Conservation (phyloP, 768 basidiomycete species). For the Lactarius hatsudake region DNA sequence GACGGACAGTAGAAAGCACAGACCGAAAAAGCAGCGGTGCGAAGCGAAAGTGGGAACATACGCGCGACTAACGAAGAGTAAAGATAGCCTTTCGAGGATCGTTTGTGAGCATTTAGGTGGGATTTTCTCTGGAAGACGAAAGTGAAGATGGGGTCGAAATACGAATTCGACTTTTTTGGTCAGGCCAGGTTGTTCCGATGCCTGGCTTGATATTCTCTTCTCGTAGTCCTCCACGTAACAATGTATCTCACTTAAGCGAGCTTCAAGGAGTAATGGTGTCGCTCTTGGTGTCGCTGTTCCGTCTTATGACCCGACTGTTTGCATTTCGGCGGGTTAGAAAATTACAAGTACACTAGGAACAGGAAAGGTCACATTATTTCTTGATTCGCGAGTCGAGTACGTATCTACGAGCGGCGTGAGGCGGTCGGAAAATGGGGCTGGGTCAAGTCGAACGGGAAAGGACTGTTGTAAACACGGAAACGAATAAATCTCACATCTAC, state of each 20-base stretch:
- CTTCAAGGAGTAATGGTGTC: neutral
- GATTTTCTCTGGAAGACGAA: conserved; percentile 1
- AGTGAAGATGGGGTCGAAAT: neutral
- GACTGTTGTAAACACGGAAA: conserved; percentile 3
- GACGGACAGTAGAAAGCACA: neutral
- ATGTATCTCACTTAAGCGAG: neutral
- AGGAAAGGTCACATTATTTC: neutral
- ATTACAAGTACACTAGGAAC: neutral
- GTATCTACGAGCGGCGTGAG: neutral
- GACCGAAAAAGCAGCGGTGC: neutral
- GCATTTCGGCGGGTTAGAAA: neutral
- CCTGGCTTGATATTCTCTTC: conserved; percentile 1
- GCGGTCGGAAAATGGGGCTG: neutral
- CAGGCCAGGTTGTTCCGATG: neutral
- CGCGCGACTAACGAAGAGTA: neutral
- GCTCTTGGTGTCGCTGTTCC: neutral
- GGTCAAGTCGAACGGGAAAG: neutral
- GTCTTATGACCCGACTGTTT: neutral
- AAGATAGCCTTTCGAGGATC: neutral
- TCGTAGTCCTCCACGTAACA: conserved; percentile 3
- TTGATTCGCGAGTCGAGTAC: neutral
- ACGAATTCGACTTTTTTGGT: neutral
- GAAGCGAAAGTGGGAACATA: neutral
- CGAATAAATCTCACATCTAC: neutral
- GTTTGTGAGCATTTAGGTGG: neutral